A percentile compares a stretch with the other conserved stretches of the same genome.
These are phyloP conservation scores for Chaetoscypha palmicola DNA, from an alignment of 2,329 filamentous ascomycete genomes.

Conservation along the genomic window DNA sequence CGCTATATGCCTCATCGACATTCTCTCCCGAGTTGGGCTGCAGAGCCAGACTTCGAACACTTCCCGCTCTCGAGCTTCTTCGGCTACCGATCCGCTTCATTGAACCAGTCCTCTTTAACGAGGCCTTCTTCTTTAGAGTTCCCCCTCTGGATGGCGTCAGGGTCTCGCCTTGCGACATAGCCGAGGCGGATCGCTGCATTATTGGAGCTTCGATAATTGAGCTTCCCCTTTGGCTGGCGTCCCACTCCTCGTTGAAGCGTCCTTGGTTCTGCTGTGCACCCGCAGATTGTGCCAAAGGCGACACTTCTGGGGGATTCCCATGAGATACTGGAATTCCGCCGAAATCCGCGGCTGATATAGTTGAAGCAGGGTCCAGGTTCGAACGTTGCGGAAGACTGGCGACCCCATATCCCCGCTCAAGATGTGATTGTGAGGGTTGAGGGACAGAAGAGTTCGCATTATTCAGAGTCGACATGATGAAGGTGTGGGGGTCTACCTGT, in stretches of 20 bases:
- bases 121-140: conserved; percentile 84
- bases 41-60: conserved; percentile 71
- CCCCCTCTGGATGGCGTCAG: conserved; percentile 47
- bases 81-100: conserved; percentile 74
- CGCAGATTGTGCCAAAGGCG: conserved; percentile 22
- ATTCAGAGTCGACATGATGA: conserved; percentile 21
- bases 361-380: conserved; percentile 11
- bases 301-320: conserved; percentile 19
- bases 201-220: conserved; percentile 49
- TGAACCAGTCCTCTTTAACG: conserved; percentile 65
- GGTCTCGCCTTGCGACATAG: conserved; percentile 32
- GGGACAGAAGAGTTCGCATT: conserved; percentile 20
- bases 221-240: conserved; percentile 59
- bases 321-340: conserved; percentile 20
- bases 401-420: conserved; percentile 27
- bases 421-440: conserved; percentile 24
- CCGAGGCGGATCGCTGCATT: conserved; percentile 58
- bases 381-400: conserved; percentile 16
- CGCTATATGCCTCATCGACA: conserved; percentile 69
- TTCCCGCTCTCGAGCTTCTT: conserved; percentile 75
- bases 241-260: conserved; percentile 65
- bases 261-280: conserved; percentile 30
- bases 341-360: conserved; percentile 20
- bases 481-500: neutral
- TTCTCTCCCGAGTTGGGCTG: conserved; percentile 57